A percentile compares a stretch with the other conserved stretches of the same genome.
Conservation (phyloP, 116 monocot genomes). For the Posidonia oceanica region DNA sequence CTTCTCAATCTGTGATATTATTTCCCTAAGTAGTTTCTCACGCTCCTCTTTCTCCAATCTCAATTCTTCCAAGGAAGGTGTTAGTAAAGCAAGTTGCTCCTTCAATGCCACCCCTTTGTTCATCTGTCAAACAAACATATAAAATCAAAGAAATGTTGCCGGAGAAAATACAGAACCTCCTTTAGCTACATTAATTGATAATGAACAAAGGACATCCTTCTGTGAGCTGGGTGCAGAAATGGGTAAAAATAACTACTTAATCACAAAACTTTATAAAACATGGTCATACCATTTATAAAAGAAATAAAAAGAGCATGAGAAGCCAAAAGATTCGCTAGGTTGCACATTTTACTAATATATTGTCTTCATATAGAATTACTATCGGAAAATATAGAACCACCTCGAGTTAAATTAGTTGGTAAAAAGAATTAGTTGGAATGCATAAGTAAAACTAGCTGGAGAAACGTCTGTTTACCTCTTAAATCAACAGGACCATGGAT, state of each 20-base stretch:
- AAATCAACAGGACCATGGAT: no score
- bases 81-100: slow-evolving; percentile 54
- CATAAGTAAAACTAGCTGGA: no score
- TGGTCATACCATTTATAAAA: background rate
- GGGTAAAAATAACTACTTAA: background rate
- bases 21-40: slow-evolving; percentile 51
- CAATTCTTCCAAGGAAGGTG: slow-evolving; percentile 53
- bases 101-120: slow-evolving; percentile 48
- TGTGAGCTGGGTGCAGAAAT: background rate
- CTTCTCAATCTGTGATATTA: slow-evolving; percentile 59
- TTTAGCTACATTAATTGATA: background rate
- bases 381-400: no score
- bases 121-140: background rate
- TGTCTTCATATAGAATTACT: no score
- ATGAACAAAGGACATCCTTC: background rate
- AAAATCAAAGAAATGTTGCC: background rate
- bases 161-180: background rate
- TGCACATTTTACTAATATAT: no score
- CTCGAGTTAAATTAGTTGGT: no score
- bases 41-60: slow-evolving; percentile 59
- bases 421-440: no score
- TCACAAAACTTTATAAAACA: background rate
- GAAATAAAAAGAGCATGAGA: no score
- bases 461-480: no score
- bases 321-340: no score